A percentile compares a stretch with the other conserved stretches of the same genome.
Evolutionary conservation across 768 basidiomycete species (phyloP).

Genomic region (Rhodotorula babjevae): DNA sequence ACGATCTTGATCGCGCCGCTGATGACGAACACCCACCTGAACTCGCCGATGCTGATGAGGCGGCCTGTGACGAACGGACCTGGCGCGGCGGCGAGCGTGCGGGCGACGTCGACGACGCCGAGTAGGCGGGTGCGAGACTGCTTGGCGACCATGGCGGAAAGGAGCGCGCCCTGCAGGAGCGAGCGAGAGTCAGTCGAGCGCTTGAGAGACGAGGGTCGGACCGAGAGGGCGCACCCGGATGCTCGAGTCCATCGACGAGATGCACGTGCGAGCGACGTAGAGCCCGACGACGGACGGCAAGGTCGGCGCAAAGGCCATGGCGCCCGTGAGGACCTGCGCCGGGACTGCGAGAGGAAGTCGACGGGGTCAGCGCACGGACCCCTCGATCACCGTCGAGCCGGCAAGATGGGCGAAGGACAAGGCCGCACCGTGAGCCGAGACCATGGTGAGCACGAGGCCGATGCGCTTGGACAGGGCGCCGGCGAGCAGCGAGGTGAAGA

Average conservation of each 20-base stretch:
- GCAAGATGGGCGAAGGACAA: too few relatives aligned
- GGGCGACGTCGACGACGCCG: constrained; percentile 28
- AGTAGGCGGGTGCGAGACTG: constrained; percentile 20
- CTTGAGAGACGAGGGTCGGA: too few relatives aligned
- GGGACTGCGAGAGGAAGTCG: constrained; percentile 1
- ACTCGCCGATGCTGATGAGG: constrained; percentile 2
- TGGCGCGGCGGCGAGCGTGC: constrained; percentile 11
- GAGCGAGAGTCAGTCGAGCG: neutral
- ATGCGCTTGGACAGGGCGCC: constrained; percentile 18
- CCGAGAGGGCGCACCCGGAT: constrained; percentile 1
- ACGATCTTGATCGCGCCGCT: constrained; percentile 15
- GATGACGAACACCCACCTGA: constrained; percentile 20
- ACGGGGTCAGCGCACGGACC: neutral
- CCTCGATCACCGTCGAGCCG: too few relatives aligned
- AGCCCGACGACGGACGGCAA: neutral
- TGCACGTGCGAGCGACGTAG: constrained; percentile 8
- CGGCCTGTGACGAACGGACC: constrained; percentile 27
- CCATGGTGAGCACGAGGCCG: constrained; percentile 27
- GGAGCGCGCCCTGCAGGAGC: constrained; percentile 6
- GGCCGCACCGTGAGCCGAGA: constrained; percentile 3
- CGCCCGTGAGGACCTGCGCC: constrained; percentile 15
- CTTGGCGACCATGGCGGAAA: constrained; percentile 16
- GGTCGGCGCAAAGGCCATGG: constrained; percentile 13
- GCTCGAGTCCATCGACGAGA: constrained; percentile 23
- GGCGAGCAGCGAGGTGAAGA: constrained; percentile 3